Base-by-base conservation (phyloP, 1,284 basidiomycete species). In the Pseudozyma hubeiensis region DNA sequence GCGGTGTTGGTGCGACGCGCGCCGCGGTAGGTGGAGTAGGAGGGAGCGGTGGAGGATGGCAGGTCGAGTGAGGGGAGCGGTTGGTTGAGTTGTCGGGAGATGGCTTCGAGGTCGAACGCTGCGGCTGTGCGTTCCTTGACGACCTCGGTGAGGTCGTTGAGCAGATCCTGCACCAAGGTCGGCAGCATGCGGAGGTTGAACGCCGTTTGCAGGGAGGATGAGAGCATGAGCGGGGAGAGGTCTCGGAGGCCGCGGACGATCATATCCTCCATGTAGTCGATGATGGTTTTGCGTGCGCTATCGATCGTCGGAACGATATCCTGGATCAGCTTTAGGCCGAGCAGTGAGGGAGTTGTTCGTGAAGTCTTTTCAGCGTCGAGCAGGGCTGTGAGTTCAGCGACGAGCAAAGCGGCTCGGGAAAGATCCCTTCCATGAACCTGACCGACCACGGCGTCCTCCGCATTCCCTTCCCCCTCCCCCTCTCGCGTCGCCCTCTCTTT, bases 131-230 rank as follows among this genome's bases (percentile, higher is more conserved):
- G 89, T 19, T 81, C 71, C 59, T 93, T 91, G 3, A 97, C 91
- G 0, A 92, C 91, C 59, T 93, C 90, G 29, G 91, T 93, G 11
- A 97, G 87, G 81, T 97, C 93, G 5, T 86, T 86, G 14, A 97
- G 87, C 0, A 97, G 88, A 62, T 90, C 90, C 63, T 91, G 89
- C 1, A 97, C 92, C 3, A 97, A 88, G 19, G 90, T 88, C 0
- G 94, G 92, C 4, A 98, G 87, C 7, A 93, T 89, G 29, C 91
- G 88, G 7, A 99, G 89, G 83, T 97, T 97, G 85, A 93, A 92
- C 3, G 95, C 94, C 0, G 94, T 97, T 87, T 98, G 96, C 8
- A 98, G 88, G 0, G 93, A 93, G 3, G 93, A 93, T 0, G 93
- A 92, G 1, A 99, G 88, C 29, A 96, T 86, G 1, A 93, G 45